phyloP scores from a whole-genome alignment of 768 basidiomycete genomes.

The Rhodotorula kratochvilovae region DNA sequence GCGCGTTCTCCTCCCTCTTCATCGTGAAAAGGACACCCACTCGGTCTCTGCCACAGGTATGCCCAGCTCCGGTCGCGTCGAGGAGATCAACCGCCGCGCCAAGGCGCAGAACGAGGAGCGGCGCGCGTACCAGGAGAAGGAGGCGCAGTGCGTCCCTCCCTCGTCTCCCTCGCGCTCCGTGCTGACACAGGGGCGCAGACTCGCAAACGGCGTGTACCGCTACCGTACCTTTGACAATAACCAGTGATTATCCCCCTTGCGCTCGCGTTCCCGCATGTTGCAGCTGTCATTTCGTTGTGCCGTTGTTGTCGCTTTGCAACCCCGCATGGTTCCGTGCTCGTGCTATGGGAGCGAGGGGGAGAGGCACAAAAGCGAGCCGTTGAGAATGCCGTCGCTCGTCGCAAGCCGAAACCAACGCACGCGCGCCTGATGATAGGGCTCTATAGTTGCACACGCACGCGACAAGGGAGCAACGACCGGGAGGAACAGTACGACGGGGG shows the following conservation, averaged over 20 bases:
- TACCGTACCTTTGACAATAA: background rate
- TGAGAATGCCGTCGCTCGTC: no score
- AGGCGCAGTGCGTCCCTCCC: background rate
- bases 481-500: background rate
- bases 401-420: no score
- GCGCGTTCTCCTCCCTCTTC: background rate
- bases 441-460: no score
- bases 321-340: no score
- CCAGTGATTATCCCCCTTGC: background rate
- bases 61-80: background rate
- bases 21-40: no score
- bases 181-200: background rate
- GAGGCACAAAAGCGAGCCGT: no score
- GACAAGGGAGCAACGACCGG: no score
- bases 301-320: no score
- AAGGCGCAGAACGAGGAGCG: background rate
- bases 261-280: background rate
- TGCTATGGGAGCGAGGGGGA: no score
- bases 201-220: background rate
- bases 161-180: background rate
- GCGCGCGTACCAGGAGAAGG: conserved; percentile 3
- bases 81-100: background rate
- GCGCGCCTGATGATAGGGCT: no score
- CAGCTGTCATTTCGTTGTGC: no score
- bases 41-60: background rate